Conservation (phyloP, 441 rosid species). For the Biscutella auriculata region DNA sequence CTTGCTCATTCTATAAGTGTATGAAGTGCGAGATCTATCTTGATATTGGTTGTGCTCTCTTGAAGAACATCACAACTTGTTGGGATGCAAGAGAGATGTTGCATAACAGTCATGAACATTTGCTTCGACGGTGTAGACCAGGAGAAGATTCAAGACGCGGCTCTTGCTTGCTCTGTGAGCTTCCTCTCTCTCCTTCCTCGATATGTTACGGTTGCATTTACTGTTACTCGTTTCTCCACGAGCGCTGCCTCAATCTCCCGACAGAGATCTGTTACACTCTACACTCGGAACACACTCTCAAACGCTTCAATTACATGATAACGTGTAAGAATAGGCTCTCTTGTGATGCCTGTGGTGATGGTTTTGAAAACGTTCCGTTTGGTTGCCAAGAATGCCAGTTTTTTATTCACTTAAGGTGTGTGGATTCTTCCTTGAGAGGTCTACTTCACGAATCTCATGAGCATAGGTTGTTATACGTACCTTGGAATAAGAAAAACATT, state of each 20-base stretch:
- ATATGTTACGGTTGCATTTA: background rate
- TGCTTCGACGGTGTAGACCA: background rate
- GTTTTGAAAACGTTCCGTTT: background rate
- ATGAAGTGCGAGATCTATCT: slow-evolving; percentile 3
- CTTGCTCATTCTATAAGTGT: background rate
- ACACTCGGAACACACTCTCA: slow-evolving; percentile 17
- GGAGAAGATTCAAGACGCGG: background rate
- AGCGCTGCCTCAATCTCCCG: slow-evolving; percentile 7
- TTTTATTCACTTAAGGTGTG: slow-evolving; percentile 13
- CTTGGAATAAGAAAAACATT: too few species aligned
- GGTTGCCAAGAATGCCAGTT: background rate
- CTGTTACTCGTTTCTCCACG: slow-evolving; percentile 8
- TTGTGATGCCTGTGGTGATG: background rate
- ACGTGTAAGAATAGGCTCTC: background rate
- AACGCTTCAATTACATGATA: background rate
- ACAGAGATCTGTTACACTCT: background rate
- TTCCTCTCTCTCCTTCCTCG: background rate
- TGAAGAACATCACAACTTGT: background rate
- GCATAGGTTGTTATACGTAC: background rate
- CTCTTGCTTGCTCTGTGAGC: slow-evolving; percentile 10
- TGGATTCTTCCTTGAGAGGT: background rate
- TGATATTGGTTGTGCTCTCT: background rate
- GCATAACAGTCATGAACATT: background rate
- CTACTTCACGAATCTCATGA: background rate
- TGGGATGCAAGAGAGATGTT: background rate